Conservation (phyloP, 179 eudicot species). For the Corrigiola litoralis region DNA sequence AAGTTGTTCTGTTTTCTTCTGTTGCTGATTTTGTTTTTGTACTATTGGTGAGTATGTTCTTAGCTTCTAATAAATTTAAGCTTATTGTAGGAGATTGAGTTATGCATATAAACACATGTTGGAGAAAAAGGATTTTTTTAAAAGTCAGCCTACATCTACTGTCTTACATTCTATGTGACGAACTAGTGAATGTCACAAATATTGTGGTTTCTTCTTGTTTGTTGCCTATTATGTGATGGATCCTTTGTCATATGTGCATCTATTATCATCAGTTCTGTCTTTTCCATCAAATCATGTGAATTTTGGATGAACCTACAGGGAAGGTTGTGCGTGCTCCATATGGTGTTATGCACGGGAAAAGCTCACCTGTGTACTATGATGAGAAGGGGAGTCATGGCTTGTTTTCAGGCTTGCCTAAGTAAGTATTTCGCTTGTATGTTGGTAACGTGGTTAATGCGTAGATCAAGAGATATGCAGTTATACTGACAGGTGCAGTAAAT, state of each 20-base stretch:
- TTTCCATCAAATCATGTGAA: neutral
- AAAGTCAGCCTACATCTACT: neutral
- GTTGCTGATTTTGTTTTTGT: no score
- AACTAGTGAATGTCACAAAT: neutral
- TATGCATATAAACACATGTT: neutral
- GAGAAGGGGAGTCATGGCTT: conserved; percentile 73
- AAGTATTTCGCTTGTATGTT: conserved; percentile 22
- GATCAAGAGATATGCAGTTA: neutral
- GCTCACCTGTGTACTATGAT: conserved; percentile 82
- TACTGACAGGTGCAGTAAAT: neutral
- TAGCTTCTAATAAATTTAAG: neutral
- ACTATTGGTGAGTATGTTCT: neutral
- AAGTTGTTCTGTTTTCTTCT: neutral
- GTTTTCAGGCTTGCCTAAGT: conserved; percentile 88
- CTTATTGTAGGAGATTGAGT: neutral
- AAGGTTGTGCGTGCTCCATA: conserved; percentile 84
- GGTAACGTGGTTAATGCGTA: neutral
- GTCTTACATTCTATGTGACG: neutral
- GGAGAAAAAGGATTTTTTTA: neutral
- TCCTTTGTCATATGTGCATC: neutral
- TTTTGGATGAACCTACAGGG: conserved; percentile 42
- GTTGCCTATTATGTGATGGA: neutral
- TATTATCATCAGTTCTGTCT: neutral
- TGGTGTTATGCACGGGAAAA: conserved; percentile 97
- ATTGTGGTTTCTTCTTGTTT: conserved; percentile 1